Base-by-base conservation (phyloP, 2,329 filamentous ascomycete genomes). In the Fusarium brevicatenulatum region DNA sequence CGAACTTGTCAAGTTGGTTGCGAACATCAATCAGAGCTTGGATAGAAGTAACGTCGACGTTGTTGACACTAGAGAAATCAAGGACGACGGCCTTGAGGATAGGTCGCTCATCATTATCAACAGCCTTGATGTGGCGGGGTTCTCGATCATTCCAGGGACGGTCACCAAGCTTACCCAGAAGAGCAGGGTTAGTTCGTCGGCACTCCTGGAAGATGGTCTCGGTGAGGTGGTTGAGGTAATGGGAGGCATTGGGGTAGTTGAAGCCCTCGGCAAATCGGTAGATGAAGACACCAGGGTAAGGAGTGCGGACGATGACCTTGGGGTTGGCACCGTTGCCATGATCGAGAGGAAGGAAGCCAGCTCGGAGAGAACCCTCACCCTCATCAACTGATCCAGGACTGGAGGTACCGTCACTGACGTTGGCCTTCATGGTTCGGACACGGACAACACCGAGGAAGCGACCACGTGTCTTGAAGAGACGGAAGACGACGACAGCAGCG, bases 341-440 rank as follows among this genome's bases (percentile, higher is more conserved):
- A 62, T 86, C 81, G 18, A 88, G 74, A 1, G 87, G 85, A 16
- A 89, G 76, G 76, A 85, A 88, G 4, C 82, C 82, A 42, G 82
- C 81, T 47, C 82, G 82, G 36, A 80, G 76, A 9, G 80, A 80
- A 44, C 79, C 74, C 25, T 79, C 79, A 66, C 90, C 90, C 74
- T 89, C 87, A 49, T 85, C 85, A 15, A 82, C 73, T 18, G 82
- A 78, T 21, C 73, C 76, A 10, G 76, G 73, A 67, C 76, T 78
- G 4, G 68, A 64, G 19, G 73, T 71, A n/a, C 71, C 69, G 15
- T 93, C 90, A 56, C 91, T 81, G 36, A 92, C 92, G 87, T 78
- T 96, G 91, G 60, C 92, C 92, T 52, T 95, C 85, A 97, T 91
- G 0, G 95, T 97, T 80, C 96, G 94, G 23, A 98, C 91, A 67